Conservation (phyloP, 140 eudicot genomes). For the Cichorium intybus region DNA sequence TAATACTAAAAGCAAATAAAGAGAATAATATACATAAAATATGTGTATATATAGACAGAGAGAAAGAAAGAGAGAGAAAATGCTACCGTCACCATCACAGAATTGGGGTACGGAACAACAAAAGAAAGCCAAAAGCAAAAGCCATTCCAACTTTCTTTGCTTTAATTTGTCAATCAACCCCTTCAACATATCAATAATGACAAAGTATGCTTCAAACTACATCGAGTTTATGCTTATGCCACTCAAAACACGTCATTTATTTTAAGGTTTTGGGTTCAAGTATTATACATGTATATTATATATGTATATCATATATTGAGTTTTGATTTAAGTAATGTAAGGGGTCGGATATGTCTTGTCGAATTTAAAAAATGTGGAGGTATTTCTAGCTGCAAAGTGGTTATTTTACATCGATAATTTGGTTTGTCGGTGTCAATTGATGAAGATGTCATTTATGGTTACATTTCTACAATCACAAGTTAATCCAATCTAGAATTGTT, state of each 20-base stretch:
- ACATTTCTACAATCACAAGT: background rate
- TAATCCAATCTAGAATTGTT: background rate
- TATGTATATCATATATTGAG: background rate
- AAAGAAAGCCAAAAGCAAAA: constrained; percentile 23
- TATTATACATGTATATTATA: background rate
- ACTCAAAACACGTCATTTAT: background rate
- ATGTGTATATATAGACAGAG: background rate
- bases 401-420: background rate
- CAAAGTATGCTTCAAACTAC: background rate
- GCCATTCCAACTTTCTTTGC: constrained; percentile 19
- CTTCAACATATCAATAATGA: background rate
- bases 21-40: constrained; percentile 16
- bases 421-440: background rate
- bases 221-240: constrained; percentile 1
- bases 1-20: constrained; percentile 14
- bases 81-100: constrained; percentile 42
- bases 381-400: too few relatives aligned
- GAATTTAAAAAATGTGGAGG: background rate
- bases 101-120: constrained; percentile 48
- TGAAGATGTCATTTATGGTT: background rate
- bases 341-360: background rate
- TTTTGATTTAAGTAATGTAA: background rate
- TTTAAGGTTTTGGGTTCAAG: background rate
- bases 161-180: constrained; percentile 5
- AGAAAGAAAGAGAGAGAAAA: constrained; percentile 21